phyloP scores from a whole-genome alignment of 1,284 basidiomycete genomes.

The Trichosporon ovoides region DNA sequence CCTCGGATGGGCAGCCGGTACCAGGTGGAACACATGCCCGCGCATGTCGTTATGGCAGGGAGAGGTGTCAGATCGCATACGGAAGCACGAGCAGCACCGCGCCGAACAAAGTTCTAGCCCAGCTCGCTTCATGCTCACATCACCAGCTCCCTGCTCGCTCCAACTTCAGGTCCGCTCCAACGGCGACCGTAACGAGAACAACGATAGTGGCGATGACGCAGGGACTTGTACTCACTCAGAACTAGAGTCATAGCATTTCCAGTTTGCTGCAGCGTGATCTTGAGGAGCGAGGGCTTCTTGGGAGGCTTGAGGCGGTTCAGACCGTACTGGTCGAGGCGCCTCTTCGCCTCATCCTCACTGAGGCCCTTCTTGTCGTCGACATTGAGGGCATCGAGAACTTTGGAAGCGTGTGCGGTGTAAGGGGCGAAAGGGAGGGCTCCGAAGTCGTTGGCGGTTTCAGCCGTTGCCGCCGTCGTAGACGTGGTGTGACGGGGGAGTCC shows the following conservation, averaged over 20 bases:
- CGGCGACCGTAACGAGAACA: too few relatives aligned
- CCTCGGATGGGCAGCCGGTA: too few relatives aligned
- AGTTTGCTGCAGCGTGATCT: constrained; percentile 41
- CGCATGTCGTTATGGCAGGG: too few relatives aligned
- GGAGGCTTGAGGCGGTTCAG: constrained; percentile 50
- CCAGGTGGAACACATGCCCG: too few relatives aligned
- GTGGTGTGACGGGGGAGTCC: background rate
- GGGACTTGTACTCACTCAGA: constrained; percentile 34
- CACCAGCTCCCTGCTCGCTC: too few relatives aligned
- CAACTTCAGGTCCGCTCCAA: too few relatives aligned
- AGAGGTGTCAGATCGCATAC: too few relatives aligned
- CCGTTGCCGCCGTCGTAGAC: background rate
- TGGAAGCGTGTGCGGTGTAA: constrained; percentile 37
- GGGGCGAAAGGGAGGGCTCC: constrained; percentile 30
- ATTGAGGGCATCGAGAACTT: constrained; percentile 41
- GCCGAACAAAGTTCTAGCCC: too few relatives aligned
- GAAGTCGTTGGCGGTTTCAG: background rate
- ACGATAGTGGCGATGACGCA: too few relatives aligned
- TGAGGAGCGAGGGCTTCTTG: constrained; percentile 35
- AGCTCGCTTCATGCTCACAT: too few relatives aligned
- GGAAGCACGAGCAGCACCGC: too few relatives aligned
- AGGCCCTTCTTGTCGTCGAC: constrained; percentile 38
- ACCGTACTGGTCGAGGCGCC: constrained; percentile 41
- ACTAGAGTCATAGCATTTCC: constrained; percentile 49
- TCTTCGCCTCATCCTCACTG: constrained; percentile 27